Conservation (phyloP, 495 filamentous ascomycete species). For the Neurospora pannonica region DNA sequence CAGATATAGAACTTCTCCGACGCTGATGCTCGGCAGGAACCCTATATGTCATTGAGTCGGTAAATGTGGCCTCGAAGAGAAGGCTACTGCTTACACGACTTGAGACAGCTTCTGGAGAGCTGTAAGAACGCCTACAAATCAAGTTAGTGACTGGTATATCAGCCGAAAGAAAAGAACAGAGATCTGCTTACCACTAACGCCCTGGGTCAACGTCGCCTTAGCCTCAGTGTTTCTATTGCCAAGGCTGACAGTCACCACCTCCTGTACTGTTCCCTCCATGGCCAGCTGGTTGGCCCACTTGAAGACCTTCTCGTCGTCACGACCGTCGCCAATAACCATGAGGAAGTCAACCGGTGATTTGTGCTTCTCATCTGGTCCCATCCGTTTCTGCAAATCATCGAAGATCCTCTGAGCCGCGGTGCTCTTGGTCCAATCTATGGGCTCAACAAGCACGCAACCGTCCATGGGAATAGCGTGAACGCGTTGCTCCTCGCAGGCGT, state of each 20-base stretch:
- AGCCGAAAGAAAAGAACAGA: constrained; percentile 1
- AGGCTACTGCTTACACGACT: constrained; percentile 14
- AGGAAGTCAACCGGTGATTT: constrained; percentile 64
- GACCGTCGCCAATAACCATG: constrained; percentile 76
- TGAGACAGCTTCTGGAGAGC: constrained; percentile 34
- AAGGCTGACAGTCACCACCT: constrained; percentile 73
- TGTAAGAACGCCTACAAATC: constrained; percentile 31
- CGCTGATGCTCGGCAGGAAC: not conserved
- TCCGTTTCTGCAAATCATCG: constrained; percentile 40
- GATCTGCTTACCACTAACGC: constrained; percentile 64
- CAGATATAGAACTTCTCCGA: not conserved
- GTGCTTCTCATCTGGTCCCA: constrained; percentile 28
- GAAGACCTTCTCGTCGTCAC: constrained; percentile 88
- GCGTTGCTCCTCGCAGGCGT: constrained; percentile 70
- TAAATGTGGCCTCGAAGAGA: not conserved
- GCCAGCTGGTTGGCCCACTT: constrained; percentile 78
- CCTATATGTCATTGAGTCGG: constrained; percentile 1
- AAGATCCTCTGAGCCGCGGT: constrained; percentile 67
- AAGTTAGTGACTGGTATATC: not conserved
- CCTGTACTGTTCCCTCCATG: constrained; percentile 29
- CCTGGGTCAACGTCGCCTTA: constrained; percentile 73
- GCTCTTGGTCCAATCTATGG: constrained; percentile 70
- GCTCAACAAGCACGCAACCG: constrained; percentile 69
- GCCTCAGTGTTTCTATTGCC: constrained; percentile 83
- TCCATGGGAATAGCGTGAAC: constrained; percentile 79